Conservation (phyloP, 2,329 filamentous ascomycete genomes). For the Ceratocystiopsis brevicomis region DNA sequence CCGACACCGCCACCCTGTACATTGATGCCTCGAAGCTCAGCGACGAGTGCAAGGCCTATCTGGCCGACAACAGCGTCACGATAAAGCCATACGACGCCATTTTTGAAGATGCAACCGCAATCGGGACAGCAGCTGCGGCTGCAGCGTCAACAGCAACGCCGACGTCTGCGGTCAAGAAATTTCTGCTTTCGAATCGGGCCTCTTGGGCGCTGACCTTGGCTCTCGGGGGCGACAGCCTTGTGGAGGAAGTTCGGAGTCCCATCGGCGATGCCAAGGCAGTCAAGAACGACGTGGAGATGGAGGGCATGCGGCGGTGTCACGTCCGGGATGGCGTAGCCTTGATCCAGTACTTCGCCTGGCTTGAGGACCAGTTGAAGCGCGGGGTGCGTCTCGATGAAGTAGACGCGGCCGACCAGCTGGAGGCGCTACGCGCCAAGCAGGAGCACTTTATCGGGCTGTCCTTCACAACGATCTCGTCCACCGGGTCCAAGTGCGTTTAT, state of each 20-base stretch:
- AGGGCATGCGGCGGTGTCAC: constrained; percentile 88
- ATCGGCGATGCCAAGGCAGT: constrained; percentile 82
- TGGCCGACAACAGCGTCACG: constrained; percentile 48
- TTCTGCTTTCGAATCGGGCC: constrained; percentile 69
- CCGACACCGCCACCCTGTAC: constrained; percentile 59
- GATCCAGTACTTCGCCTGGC: constrained; percentile 88
- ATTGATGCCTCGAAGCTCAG: constrained; percentile 64
- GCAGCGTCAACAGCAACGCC: constrained; percentile 13
- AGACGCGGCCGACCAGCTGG: constrained; percentile 76
- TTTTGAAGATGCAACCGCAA: constrained; percentile 53
- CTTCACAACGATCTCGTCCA: constrained; percentile 91
- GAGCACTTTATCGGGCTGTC: constrained; percentile 74
- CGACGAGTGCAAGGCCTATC: constrained; percentile 46
- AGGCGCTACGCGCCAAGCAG: constrained; percentile 48
- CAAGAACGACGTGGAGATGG: constrained; percentile 77
- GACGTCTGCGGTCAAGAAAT: constrained; percentile 33
- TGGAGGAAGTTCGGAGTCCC: constrained; percentile 74
- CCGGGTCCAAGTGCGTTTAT: constrained; percentile 48
- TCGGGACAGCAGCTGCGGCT: constrained; percentile 24
- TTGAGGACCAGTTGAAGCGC: constrained; percentile 72
- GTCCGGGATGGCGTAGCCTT: constrained; percentile 82
- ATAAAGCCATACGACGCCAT: constrained; percentile 70
- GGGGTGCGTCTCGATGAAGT: constrained; percentile 68
- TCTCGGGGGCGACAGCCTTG: constrained; percentile 66
- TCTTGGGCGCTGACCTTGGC: constrained; percentile 85